Evolutionary conservation across 1,284 basidiomycete species (phyloP).

Genomic region (Bjerkandera adusta): DNA sequence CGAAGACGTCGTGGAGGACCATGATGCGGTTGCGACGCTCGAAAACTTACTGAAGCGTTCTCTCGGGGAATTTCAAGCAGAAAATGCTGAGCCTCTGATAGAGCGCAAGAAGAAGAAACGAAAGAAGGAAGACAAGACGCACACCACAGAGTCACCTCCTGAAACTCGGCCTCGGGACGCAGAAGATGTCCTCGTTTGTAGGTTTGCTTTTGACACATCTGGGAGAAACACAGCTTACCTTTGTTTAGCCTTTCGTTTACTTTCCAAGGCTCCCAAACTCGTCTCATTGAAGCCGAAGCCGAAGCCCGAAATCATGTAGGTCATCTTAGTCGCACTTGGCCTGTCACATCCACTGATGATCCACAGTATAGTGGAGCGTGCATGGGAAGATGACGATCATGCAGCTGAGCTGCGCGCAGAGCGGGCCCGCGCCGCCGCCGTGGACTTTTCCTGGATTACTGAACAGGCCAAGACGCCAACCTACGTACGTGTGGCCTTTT

Average conservation of each 20-base stretch:
- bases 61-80: slow-evolving; percentile 19
- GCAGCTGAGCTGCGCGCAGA: slow-evolving; percentile 26
- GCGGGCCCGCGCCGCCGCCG: slow-evolving; percentile 29
- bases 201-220: not conserved
- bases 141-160: slow-evolving; percentile 6
- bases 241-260: slow-evolving; percentile 31
- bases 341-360: not conserved
- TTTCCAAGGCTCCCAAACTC: slow-evolving; percentile 26
- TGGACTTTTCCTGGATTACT: slow-evolving; percentile 30
- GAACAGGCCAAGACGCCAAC: slow-evolving; percentile 20
- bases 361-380: slow-evolving; percentile 26
- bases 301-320: slow-evolving; percentile 25
- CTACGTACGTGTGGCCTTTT: slow-evolving; percentile 20
- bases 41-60: slow-evolving; percentile 28
- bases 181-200: slow-evolving; percentile 14
- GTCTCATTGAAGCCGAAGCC: slow-evolving; percentile 28
- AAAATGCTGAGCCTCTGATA: not conserved
- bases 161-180: not conserved
- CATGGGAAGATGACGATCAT: slow-evolving; percentile 29
- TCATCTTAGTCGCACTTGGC: not conserved
- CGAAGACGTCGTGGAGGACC: slow-evolving; percentile 14
- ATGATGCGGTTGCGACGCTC: slow-evolving; percentile 20
- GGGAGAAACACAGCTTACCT: not conserved
- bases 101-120: slow-evolving; percentile 6
- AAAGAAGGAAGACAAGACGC: slow-evolving; percentile 10